These are phyloP conservation scores for Hortaea werneckii DNA, from an alignment of 2,329 filamentous ascomycete species.

Conservation along the genomic window DNA sequence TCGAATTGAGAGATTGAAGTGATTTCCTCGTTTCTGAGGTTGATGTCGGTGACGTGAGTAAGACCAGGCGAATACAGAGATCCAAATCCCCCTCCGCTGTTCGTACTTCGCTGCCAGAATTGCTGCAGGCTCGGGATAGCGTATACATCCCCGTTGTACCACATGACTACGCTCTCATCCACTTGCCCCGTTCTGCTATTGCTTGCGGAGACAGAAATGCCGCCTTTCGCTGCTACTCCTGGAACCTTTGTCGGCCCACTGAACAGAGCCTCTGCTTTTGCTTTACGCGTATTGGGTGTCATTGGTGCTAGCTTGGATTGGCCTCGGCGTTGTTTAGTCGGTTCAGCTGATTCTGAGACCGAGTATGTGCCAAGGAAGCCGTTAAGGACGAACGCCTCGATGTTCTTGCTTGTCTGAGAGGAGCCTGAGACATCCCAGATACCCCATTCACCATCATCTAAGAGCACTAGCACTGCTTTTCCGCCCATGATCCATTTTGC, in stretches of 20 bases:
- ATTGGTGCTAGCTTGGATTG: conserved; percentile 35
- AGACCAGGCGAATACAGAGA: conserved; percentile 33
- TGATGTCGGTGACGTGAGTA: conserved; percentile 31
- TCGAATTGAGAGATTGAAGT: conserved; percentile 34
- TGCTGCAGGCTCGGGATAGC: conserved; percentile 35
- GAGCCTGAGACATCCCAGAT: conserved; percentile 35
- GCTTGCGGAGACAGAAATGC: conserved; percentile 30
- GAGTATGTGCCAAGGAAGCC: conserved; percentile 20
- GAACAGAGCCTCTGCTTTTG: conserved; percentile 36
- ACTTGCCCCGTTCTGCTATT: conserved; percentile 21
- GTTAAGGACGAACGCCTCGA: conserved; percentile 19
- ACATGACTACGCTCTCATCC: conserved; percentile 38
- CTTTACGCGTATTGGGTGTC: conserved; percentile 41
- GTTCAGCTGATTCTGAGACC: conserved; percentile 11
- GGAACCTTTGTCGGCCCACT: conserved; percentile 27
- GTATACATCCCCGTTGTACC: conserved; percentile 36
- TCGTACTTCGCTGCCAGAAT: conserved; percentile 35
- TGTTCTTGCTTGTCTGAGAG: conserved; percentile 8
- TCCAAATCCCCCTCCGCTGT: conserved; percentile 20
- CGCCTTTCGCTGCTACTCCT: conserved; percentile 27
- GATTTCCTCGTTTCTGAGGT: conserved; percentile 33
- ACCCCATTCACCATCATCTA: conserved; percentile 43
- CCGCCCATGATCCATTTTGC: conserved; percentile 39
- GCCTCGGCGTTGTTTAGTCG: conserved; percentile 23
- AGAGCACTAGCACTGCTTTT: conserved; percentile 35